Percentiles rank a stretch among this genome's conserved stretches.
These are phyloP conservation scores for Breviolum minutum DNA, from an alignment of 73 alveolate species.

Conservation along the genomic window DNA sequence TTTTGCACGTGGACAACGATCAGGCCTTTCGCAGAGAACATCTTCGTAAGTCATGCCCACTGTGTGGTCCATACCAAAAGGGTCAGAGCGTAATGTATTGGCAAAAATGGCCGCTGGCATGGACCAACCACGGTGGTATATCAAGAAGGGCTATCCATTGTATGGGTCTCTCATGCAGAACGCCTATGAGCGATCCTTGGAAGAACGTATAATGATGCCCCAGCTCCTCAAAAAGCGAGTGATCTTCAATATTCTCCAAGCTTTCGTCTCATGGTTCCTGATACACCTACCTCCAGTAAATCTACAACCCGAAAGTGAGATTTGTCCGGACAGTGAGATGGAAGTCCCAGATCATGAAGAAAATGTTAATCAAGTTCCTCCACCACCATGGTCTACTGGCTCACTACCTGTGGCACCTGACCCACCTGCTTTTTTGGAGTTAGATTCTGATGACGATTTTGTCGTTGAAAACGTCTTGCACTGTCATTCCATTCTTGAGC, in stretches of 20 bases:
- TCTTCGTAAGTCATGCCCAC: background rate
- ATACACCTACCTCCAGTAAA: too few species aligned
- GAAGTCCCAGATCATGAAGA: too few species aligned
- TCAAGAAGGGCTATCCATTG: background rate
- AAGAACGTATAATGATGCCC: too few species aligned
- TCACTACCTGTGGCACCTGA: too few species aligned
- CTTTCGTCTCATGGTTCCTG: too few species aligned
- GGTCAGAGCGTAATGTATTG: background rate
- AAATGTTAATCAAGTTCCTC: background rate
- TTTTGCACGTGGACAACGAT: background rate
- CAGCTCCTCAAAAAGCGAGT: too few species aligned
- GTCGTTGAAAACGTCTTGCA: background rate
- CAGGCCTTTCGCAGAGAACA: background rate
- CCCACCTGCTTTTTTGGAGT: background rate
- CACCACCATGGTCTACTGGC: too few species aligned
- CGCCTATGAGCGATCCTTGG: background rate
- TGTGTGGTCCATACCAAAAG: background rate
- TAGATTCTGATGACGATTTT: background rate
- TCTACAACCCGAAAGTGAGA: too few species aligned
- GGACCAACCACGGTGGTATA: background rate
- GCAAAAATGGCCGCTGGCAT: background rate
- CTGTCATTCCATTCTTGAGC: background rate
- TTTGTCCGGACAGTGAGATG: too few species aligned
- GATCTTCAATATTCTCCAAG: too few species aligned
- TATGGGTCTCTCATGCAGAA: background rate